phyloP scores from a whole-genome alignment of 2,329 filamentous ascomycete species.

The Penicillium nordicum region DNA sequence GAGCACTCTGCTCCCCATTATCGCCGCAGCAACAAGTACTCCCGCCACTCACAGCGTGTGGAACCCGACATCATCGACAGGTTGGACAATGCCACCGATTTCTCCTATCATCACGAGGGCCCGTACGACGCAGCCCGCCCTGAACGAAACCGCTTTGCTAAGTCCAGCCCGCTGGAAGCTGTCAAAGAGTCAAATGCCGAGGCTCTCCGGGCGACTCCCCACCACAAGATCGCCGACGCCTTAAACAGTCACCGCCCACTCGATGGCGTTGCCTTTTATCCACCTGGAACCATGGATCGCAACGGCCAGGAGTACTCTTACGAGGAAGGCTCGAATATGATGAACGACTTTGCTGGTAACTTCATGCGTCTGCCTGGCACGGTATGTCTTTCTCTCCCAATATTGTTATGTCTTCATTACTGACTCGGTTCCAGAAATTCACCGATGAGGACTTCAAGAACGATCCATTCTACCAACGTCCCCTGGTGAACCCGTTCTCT shows the following conservation, averaged over 20 bases:
- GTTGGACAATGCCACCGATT: slow-evolving; percentile 65
- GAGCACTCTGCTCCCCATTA: slow-evolving; percentile 16
- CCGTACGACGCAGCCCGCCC: slow-evolving; percentile 82
- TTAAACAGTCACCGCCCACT: slow-evolving; percentile 71
- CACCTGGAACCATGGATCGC: slow-evolving; percentile 66
- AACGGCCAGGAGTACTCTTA: slow-evolving; percentile 72
- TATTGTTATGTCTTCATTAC: background rate
- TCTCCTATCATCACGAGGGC: slow-evolving; percentile 80
- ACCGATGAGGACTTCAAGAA: slow-evolving; percentile 41
- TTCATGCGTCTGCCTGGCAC: slow-evolving; percentile 73
- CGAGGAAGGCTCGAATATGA: slow-evolving; percentile 80
- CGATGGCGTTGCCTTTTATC: slow-evolving; percentile 74
- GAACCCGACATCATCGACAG: slow-evolving; percentile 75
- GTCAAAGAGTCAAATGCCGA: slow-evolving; percentile 69
- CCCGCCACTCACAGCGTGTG: slow-evolving; percentile 38
- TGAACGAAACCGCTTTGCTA: slow-evolving; percentile 65
- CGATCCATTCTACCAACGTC: slow-evolving; percentile 38
- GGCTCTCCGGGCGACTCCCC: slow-evolving; percentile 75
- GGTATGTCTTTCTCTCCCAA: slow-evolving; percentile 51
- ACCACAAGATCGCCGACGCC: slow-evolving; percentile 71
- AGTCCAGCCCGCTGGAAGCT: slow-evolving; percentile 70
- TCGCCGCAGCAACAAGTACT: slow-evolving; percentile 18
- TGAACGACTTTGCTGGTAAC: slow-evolving; percentile 59
- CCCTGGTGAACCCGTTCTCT: slow-evolving; percentile 29
- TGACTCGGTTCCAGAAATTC: slow-evolving; percentile 31